Percentiles rank a stretch among this genome's conserved stretches.
Conservation (phyloP, 768 basidiomycete species). For the Tulasnella sp. region DNA sequence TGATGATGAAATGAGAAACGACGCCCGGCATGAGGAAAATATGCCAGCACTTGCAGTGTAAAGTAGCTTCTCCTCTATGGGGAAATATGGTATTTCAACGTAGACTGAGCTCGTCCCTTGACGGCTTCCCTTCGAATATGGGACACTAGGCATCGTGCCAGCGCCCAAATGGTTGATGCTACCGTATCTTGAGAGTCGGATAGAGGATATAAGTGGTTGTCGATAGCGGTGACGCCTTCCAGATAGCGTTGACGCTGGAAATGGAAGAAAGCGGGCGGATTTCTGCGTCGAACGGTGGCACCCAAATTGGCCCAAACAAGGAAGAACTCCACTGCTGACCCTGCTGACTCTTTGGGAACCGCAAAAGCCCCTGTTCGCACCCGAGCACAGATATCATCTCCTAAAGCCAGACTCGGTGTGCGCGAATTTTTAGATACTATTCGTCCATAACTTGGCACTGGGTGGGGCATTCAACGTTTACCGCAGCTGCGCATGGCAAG, state of each 20-base stretch:
- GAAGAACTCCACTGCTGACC: neutral
- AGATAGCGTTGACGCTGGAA: neutral
- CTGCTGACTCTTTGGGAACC: neutral
- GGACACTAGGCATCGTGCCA: neutral
- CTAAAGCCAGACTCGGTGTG: too few relatives aligned
- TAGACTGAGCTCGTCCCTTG: neutral
- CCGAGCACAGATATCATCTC: too few relatives aligned
- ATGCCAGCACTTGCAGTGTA: neutral
- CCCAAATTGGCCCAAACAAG: neutral
- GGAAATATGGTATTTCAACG: neutral
- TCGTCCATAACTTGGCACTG: too few relatives aligned
- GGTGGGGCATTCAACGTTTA: too few relatives aligned
- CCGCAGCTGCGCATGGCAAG: too few relatives aligned
- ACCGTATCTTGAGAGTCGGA: neutral
- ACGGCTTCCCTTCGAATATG: neutral
- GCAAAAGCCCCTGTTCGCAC: neutral
- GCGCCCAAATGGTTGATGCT: neutral
- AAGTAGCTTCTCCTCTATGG: neutral
- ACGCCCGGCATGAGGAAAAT: neutral
- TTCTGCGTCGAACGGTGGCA: neutral
- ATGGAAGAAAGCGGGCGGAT: neutral
- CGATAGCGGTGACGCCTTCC: neutral
- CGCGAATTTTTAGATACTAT: too few relatives aligned
- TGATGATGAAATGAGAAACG: neutral
- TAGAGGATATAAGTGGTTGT: neutral